Base-by-base conservation (phyloP, 176 grass and related monocot genomes). In the Carex pumila region DNA sequence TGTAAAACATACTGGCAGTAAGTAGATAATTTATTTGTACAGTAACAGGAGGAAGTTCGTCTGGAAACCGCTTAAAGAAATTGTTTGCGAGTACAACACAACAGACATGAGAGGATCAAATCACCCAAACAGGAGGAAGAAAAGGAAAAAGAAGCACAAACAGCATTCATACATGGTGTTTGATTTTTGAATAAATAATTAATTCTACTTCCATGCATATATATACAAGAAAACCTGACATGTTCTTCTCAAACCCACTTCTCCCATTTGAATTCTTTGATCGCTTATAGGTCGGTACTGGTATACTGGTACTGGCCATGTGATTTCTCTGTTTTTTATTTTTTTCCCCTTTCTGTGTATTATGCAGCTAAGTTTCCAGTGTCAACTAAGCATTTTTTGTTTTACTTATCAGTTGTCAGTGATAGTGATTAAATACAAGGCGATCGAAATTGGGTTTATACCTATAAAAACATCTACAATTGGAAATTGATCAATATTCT, bases 41-140 rank as follows among this genome's bases (percentile, higher is more conserved):
- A 98, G 95, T n/a, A n/a, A n/a, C n/a, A n/a, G n/a, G 95, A 98
- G 92, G 25, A 91, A 90, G 67, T 98, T 98, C 1, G 17, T 91
- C 8, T 98, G 91, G 95, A 98, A 85, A 85, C 95, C 91, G 18
- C 91, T 98, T 45, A 93, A 92, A 75, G 91, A 98, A 58, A 91
- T 90, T 50, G 79, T 88, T 22, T 57, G 25, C 10, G 61, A 86
- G 71, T 29, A 25, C 71, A 30, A 50, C 45, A 74, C 19, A 53
- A 30, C 71, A 74, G 19, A 10, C 19, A 53, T 74, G 45, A 74
- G 10, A 21, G 29, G 4, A 74, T 53, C 0, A 19, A 2, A 74
- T 29, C 45, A 7, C 47, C 11, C 18, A 74, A 53, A 25, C 10
- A 52, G 7, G 11, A 22, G 19, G 21, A 50, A 74, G n/a, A 12